These are phyloP conservation scores for Vitis hybrid DNA, from an alignment of 177 flowering plant genomes.

Conservation along the genomic window DNA sequence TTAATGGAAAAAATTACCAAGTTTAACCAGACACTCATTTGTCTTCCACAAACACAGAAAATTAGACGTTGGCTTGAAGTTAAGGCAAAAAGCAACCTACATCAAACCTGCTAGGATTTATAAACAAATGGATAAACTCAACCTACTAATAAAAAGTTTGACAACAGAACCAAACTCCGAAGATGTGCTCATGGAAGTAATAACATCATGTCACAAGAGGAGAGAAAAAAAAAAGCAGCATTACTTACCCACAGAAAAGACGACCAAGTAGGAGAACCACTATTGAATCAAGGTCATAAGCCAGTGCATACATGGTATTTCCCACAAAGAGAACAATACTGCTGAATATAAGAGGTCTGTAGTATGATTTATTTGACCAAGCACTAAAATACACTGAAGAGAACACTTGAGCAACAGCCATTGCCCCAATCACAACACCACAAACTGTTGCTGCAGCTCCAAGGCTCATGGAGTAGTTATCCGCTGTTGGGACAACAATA, in stretches of 20 bases:
- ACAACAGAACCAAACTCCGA: no score
- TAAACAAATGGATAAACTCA: no score
- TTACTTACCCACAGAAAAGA: constrained; percentile 61
- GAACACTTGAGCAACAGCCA: constrained; percentile 84
- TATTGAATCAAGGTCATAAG: constrained; percentile 59
- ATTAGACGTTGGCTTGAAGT: no score
- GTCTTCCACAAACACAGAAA: no score
- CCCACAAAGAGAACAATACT: constrained; percentile 64
- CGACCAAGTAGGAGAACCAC: constrained; percentile 61
- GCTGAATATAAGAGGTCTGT: constrained; percentile 69
- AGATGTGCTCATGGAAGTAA: background rate
- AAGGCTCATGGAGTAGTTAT: constrained; percentile 65
- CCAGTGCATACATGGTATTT: constrained; percentile 63
- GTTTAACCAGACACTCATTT: no score
- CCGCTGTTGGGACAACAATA: constrained; percentile 72
- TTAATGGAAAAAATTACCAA: no score
- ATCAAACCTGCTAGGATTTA: no score
- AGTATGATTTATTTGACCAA: constrained; percentile 73
- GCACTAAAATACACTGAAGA: constrained; percentile 75
- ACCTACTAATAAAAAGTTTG: no score
- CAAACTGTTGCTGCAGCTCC: constrained; percentile 74
- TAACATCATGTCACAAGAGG: background rate
- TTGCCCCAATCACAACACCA: constrained; percentile 77
- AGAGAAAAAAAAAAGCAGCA: constrained; percentile 1
- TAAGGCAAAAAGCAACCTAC: no score